Percentiles rank a stretch among this genome's conserved stretches.
Evolutionary conservation across 2,329 filamentous ascomycete genomes (phyloP).

Genomic region (Penicillium sp.): DNA sequence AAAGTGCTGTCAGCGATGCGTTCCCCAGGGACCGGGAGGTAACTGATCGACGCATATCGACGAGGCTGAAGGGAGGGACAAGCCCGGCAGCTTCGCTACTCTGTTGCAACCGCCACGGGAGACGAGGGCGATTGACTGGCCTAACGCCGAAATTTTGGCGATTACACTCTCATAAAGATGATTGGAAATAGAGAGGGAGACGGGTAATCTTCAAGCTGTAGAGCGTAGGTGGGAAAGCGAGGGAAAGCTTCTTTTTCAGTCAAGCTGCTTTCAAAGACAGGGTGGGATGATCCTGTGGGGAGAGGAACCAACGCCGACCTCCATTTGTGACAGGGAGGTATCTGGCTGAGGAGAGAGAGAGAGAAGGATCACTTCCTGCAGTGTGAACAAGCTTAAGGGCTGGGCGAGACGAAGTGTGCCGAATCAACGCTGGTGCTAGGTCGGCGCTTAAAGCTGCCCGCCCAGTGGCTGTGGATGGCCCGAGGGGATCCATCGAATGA

Average conservation of each 20-base stretch:
- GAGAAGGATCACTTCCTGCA: slow-evolving; percentile 1
- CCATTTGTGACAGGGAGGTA: background rate
- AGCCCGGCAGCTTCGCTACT: slow-evolving; percentile 2
- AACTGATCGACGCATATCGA: slow-evolving; percentile 27
- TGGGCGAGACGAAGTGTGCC: background rate
- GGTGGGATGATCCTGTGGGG: slow-evolving; percentile 21
- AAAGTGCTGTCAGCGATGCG: slow-evolving; percentile 20
- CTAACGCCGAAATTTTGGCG: slow-evolving; percentile 14
- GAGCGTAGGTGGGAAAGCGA: background rate
- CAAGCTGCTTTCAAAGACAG: slow-evolving; percentile 5
- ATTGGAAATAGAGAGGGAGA: background rate
- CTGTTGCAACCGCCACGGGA: slow-evolving; percentile 9
- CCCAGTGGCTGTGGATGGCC: slow-evolving; percentile 17
- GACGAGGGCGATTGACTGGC: slow-evolving; percentile 4
- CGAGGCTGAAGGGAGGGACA: slow-evolving; percentile 7
- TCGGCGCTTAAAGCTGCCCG: slow-evolving; percentile 28
- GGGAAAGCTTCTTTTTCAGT: slow-evolving; percentile 32
- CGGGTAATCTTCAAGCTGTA: background rate
- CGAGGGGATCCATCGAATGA: background rate
- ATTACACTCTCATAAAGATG: slow-evolving; percentile 23
- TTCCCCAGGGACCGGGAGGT: slow-evolving; percentile 15
- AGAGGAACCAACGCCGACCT: background rate
- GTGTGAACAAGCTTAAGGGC: slow-evolving; percentile 5
- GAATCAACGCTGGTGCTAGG: background rate
- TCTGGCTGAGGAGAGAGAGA: background rate